These are phyloP conservation scores for Volvariella surrecta DNA, from an alignment of 1,284 basidiomycete genomes.

Conservation along the genomic window DNA sequence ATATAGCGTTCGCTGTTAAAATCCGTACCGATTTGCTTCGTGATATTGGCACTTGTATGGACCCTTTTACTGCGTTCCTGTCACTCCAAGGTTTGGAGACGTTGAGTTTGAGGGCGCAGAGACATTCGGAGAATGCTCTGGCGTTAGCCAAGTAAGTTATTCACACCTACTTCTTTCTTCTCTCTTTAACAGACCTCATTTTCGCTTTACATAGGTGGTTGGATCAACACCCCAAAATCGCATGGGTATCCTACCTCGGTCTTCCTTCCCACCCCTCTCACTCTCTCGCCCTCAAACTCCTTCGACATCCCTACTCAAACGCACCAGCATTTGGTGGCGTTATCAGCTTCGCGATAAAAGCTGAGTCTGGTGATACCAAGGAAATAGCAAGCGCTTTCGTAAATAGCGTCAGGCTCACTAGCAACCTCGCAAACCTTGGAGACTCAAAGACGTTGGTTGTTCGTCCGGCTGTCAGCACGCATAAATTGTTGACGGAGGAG, in stretches of 20 bases:
- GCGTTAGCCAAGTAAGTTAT: slow-evolving; percentile 58
- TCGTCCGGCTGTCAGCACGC: slow-evolving; percentile 80
- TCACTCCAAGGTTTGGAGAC: slow-evolving; percentile 84
- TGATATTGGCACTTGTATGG: slow-evolving; percentile 69
- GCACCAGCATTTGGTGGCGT: slow-evolving; percentile 65
- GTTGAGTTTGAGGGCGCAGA: slow-evolving; percentile 68
- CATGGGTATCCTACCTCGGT: slow-evolving; percentile 83
- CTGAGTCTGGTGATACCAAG: slow-evolving; percentile 48
- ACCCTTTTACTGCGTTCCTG: slow-evolving; percentile 80
- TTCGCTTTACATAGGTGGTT: slow-evolving; percentile 60
- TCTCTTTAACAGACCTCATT: too few relatives aligned
- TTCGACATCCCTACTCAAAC: too few relatives aligned
- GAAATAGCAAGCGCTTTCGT: slow-evolving; percentile 61
- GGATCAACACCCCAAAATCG: slow-evolving; percentile 59
- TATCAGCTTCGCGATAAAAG: slow-evolving; percentile 73
- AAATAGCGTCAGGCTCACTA: slow-evolving; percentile 69
- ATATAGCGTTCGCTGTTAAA: slow-evolving; percentile 67
- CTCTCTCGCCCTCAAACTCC: slow-evolving; percentile 40
- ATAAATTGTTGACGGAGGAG: slow-evolving; percentile 64
- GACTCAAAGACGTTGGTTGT: slow-evolving; percentile 80
- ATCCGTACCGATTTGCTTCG: slow-evolving; percentile 66
- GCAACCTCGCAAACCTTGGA: slow-evolving; percentile 74
- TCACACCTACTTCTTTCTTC: too few relatives aligned
- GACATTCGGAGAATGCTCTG: slow-evolving; percentile 73
- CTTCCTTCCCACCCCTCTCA: slow-evolving; percentile 60